Evolutionary conservation across 2,329 filamentous ascomycete species (phyloP).

Genomic region (Fusarium tricinctum): DNA sequence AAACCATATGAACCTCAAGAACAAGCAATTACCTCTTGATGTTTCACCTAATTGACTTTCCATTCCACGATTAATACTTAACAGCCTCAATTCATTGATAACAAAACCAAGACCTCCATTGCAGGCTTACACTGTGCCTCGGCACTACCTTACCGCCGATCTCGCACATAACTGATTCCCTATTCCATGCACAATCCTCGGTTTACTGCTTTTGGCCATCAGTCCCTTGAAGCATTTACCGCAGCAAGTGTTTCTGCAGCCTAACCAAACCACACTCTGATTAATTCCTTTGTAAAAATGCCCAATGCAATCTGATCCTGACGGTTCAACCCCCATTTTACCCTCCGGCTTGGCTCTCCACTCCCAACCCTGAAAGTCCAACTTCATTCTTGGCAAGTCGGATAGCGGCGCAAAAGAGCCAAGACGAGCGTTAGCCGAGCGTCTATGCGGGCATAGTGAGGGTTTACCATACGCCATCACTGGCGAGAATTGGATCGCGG

Average conservation of each 20-base stretch:
- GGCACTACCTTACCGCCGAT: slow-evolving; percentile 8
- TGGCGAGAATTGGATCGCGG: not conserved
- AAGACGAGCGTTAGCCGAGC: slow-evolving; percentile 21
- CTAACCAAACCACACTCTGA: not conserved
- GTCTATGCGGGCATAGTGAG: slow-evolving; percentile 30
- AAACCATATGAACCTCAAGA: not conserved
- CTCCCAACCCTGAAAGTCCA: not conserved
- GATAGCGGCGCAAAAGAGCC: slow-evolving; percentile 9
- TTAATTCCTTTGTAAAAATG: not conserved
- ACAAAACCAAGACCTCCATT: not conserved
- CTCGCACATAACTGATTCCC: slow-evolving; percentile 1
- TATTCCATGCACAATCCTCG: slow-evolving; percentile 1
- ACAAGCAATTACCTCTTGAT: not conserved
- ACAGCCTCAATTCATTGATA: not conserved
- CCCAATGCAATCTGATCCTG: not conserved
- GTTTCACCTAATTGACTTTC: not conserved
- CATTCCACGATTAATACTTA: not conserved
- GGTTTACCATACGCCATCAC: slow-evolving; percentile 17
- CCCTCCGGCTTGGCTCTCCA: slow-evolving; percentile 7
- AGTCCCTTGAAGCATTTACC: not conserved
- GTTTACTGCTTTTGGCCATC: slow-evolving; percentile 11
- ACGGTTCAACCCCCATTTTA: not conserved
- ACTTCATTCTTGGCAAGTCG: slow-evolving; percentile 19
- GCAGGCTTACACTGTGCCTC: not conserved
- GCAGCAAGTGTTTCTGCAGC: too few relatives aligned